phyloP scores from a whole-genome alignment of 2,329 filamentous ascomycete genomes.

The Emericellopsis atlantica region DNA sequence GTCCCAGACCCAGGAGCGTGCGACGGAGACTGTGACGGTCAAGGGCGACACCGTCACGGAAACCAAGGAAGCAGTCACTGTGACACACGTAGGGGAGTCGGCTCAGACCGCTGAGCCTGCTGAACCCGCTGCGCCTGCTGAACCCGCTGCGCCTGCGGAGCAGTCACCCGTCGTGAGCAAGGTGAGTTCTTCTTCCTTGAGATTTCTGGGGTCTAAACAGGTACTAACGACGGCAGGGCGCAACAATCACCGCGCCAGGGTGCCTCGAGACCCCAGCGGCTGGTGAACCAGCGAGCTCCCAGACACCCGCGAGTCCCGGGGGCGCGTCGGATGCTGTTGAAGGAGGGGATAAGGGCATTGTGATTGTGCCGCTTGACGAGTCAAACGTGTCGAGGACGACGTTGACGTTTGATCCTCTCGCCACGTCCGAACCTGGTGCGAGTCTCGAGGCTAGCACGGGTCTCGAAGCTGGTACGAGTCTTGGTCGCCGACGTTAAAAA shows the following conservation, averaged over 20 bases:
- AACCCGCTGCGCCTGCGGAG: too few relatives aligned
- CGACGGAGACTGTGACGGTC: conserved; percentile 2
- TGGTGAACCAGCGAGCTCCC: too few relatives aligned
- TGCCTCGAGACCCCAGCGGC: too few relatives aligned
- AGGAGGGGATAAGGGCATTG: conserved; percentile 10
- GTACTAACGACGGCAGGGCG: not conserved
- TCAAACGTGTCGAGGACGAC: conserved; percentile 16
- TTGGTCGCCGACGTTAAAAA: too few relatives aligned
- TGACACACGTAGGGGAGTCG: conserved; percentile 2
- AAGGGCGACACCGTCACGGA: conserved; percentile 5
- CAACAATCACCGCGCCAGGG: not conserved
- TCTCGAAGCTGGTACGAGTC: too few relatives aligned
- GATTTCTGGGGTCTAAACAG: too few relatives aligned
- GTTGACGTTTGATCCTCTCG: not conserved
- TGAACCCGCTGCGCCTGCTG: too few relatives aligned
- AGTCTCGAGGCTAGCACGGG: too few relatives aligned
- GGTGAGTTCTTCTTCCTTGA: too few relatives aligned
- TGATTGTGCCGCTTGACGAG: conserved; percentile 13
- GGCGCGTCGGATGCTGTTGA: not conserved
- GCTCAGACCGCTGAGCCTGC: too few relatives aligned
- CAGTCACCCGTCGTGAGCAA: too few relatives aligned
- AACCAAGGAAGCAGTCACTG: conserved; percentile 3
- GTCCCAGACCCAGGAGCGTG: not conserved
- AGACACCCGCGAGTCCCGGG: too few relatives aligned
- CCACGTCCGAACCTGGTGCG: not conserved